Evolutionary conservation across 2,329 filamentous ascomycete genomes (phyloP).

Genomic region (Trichoderma lentiforme): DNA sequence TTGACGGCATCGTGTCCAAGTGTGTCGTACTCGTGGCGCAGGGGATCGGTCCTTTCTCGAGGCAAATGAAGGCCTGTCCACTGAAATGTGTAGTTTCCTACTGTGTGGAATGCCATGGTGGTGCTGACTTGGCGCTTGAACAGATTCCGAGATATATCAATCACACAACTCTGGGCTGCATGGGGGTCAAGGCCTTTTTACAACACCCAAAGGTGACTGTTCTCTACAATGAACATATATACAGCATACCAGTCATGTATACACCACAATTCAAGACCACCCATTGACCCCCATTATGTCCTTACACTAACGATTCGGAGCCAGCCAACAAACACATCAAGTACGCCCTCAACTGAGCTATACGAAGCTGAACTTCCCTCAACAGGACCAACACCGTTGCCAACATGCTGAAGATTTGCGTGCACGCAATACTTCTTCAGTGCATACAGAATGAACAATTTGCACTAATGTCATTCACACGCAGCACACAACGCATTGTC

Average conservation of each 20-base stretch:
- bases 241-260: not conserved
- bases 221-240: not conserved
- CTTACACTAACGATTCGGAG: not conserved
- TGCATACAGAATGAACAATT: not conserved
- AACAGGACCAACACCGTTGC: not conserved
- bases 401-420: not conserved
- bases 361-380: not conserved
- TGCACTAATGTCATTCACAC: not conserved
- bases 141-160: not conserved
- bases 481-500: not conserved
- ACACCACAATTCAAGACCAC: not conserved
- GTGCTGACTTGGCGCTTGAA: not conserved
- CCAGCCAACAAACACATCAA: not conserved
- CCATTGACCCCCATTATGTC: not conserved
- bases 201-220: not conserved
- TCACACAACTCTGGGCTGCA: not conserved
- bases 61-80: conserved; percentile 24
- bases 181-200: not conserved
- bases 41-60: conserved; percentile 16
- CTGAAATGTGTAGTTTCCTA: conserved; percentile 22
- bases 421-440: not conserved
- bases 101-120: conserved; percentile 11
- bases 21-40: conserved; percentile 23
- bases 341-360: not conserved
- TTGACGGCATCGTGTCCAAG: conserved; percentile 21